Evolutionary conservation across 2,329 filamentous ascomycete genomes (phyloP).

Genomic region (Zymoseptoria passerinii): DNA sequence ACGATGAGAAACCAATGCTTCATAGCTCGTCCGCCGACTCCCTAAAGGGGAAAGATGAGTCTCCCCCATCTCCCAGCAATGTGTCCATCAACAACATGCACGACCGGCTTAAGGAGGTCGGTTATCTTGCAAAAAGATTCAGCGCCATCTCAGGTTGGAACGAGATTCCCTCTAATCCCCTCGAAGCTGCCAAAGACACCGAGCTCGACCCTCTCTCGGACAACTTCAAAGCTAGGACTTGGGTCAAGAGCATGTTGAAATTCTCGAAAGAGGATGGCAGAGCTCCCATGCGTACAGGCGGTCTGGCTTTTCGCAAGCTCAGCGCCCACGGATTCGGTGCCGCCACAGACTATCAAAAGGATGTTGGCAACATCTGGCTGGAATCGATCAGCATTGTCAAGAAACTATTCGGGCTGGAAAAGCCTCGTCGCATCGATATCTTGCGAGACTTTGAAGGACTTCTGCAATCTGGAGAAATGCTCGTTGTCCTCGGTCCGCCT

Average conservation of each 20-base stretch:
- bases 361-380: constrained; percentile 40
- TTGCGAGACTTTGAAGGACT: constrained; percentile 59
- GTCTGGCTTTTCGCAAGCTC: constrained; percentile 39
- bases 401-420: constrained; percentile 25
- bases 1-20: neutral
- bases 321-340: constrained; percentile 43
- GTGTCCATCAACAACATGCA: neutral
- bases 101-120: neutral
- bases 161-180: constrained; percentile 31
- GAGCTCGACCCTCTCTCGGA: constrained; percentile 39
- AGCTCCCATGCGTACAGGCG: constrained; percentile 37
- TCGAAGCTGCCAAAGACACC: constrained; percentile 34
- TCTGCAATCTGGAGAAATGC: constrained; percentile 63
- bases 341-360: constrained; percentile 45
- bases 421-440: constrained; percentile 47
- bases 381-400: constrained; percentile 33
- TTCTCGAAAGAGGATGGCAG: constrained; percentile 36
- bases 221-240: constrained; percentile 42
- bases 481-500: constrained; percentile 65
- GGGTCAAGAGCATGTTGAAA: constrained; percentile 44
- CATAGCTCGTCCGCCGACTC: neutral
- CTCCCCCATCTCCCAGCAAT: neutral
- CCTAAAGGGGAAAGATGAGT: neutral
- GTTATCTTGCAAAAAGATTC: neutral
- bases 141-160: constrained; percentile 28